Conservation (phyloP, 768 basidiomycete species). For the Neoboletus magnificus region DNA sequence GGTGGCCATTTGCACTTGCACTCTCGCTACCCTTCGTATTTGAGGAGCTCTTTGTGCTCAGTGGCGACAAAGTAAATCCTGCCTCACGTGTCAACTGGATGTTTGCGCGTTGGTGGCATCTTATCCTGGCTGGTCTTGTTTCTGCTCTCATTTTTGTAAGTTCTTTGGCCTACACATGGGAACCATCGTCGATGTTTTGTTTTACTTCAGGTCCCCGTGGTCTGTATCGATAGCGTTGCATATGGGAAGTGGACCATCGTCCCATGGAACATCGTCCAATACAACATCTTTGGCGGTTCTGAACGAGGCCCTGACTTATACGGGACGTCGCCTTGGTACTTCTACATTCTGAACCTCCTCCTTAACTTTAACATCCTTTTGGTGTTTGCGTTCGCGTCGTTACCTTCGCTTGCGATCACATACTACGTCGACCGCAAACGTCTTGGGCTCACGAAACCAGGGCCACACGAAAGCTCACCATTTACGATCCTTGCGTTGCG, state of each 20-base stretch:
- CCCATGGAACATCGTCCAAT: slow-evolving; percentile 90
- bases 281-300: slow-evolving; percentile 85
- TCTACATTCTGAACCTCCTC: slow-evolving; percentile 83
- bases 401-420: slow-evolving; percentile 77
- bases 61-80: slow-evolving; percentile 59
- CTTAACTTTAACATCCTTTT: slow-evolving; percentile 92
- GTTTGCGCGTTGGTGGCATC: slow-evolving; percentile 53
- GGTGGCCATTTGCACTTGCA: slow-evolving; percentile 95
- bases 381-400: slow-evolving; percentile 74
- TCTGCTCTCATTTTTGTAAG: slow-evolving; percentile 66
- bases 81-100: slow-evolving; percentile 52
- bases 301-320: slow-evolving; percentile 89
- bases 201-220: slow-evolving; percentile 72
- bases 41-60: slow-evolving; percentile 82
- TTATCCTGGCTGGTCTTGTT: slow-evolving; percentile 49
- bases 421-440: slow-evolving; percentile 73
- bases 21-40: slow-evolving; percentile 85
- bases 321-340: slow-evolving; percentile 84
- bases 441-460: slow-evolving; percentile 52
- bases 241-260: slow-evolving; percentile 79
- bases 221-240: slow-evolving; percentile 78
- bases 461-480: slow-evolving; percentile 66
- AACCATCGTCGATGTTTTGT: neutral
- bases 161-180: neutral
- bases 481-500: slow-evolving; percentile 73